phyloP scores from a whole-genome alignment of 345 rosid genomes.

The Alliaria petiolata region DNA sequence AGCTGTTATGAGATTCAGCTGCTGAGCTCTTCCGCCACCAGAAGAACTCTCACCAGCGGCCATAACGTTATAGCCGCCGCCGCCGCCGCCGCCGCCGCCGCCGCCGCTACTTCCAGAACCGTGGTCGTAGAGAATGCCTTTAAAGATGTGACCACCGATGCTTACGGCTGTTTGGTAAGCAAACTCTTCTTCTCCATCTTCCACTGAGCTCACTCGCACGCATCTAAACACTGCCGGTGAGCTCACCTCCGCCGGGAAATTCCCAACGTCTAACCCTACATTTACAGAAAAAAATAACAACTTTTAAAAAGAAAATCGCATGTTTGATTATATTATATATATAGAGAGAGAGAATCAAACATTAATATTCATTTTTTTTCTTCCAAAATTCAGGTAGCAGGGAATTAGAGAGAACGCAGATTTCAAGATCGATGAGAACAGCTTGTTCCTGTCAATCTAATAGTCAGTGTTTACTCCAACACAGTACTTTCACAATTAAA shows the following conservation, averaged over 20 bases:
- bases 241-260: constrained; percentile 55
- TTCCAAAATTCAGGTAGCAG: constrained; percentile 5
- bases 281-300: neutral
- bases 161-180: constrained; percentile 46
- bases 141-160: constrained; percentile 62
- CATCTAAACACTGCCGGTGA: constrained; percentile 53
- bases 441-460: constrained; percentile 30
- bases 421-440: constrained; percentile 14
- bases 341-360: neutral
- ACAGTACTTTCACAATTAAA: constrained; percentile 25
- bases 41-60: constrained; percentile 31
- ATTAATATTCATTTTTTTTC: neutral
- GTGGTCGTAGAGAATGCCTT: constrained; percentile 64
- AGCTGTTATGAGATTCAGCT: constrained; percentile 24
- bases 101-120: constrained; percentile 36
- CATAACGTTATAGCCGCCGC: constrained; percentile 3
- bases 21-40: constrained; percentile 30
- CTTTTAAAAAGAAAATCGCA: neutral
- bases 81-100: constrained; percentile 40
- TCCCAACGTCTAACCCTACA: constrained; percentile 57
- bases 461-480: constrained; percentile 26
- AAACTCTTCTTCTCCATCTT: constrained; percentile 43
- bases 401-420: constrained; percentile 22
- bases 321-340: neutral
- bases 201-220: constrained; percentile 52